Evolutionary conservation across 495 filamentous ascomycete species (phyloP).

Genomic region (Xylaria palmicola): DNA sequence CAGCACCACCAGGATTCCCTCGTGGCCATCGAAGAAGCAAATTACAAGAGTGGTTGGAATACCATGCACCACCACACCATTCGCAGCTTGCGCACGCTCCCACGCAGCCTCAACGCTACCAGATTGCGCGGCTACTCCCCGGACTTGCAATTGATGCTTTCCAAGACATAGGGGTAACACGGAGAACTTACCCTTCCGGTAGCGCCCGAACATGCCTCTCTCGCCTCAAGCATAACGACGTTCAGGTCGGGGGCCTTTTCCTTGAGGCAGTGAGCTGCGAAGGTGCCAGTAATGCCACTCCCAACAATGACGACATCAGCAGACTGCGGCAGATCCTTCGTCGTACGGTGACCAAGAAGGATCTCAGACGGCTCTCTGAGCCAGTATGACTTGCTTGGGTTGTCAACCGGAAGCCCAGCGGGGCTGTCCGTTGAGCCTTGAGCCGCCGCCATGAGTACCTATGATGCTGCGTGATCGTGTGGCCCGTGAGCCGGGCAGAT

Average conservation of each 20-base stretch:
- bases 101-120: not conserved
- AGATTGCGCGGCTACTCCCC: not conserved
- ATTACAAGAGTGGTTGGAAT: not conserved
- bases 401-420: conserved; percentile 48
- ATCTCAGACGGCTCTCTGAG: conserved; percentile 55
- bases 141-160: not conserved
- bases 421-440: conserved; percentile 28
- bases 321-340: conserved; percentile 55
- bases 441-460: conserved; percentile 20
- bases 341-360: conserved; percentile 61
- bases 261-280: conserved; percentile 61
- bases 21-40: not conserved
- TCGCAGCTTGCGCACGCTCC: not conserved
- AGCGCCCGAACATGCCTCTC: conserved; percentile 76
- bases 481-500: not conserved
- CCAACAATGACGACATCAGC: conserved; percentile 71
- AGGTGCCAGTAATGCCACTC: conserved; percentile 68
- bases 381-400: conserved; percentile 72
- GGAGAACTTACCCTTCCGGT: conserved; percentile 61
- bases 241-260: conserved; percentile 33
- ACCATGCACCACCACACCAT: not conserved
- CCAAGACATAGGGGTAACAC: not conserved
- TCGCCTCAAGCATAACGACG: conserved; percentile 74
- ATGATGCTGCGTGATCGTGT: not conserved
- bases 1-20: not conserved